These are phyloP conservation scores for Corymbia maculata DNA, from an alignment of 345 rosid genomes.

Conservation along the genomic window DNA sequence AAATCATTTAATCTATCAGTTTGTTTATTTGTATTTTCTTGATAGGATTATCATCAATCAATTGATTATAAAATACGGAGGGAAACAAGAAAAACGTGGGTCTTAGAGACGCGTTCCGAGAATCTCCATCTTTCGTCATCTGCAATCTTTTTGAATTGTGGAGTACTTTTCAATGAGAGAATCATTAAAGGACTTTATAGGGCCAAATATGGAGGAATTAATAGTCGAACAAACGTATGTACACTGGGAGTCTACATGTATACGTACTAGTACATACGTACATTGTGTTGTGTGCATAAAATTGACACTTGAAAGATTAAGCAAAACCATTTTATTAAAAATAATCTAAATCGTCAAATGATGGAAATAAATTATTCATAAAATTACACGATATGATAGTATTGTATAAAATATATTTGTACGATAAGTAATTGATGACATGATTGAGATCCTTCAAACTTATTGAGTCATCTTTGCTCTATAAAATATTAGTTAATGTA, in stretches of 20 bases:
- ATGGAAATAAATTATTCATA: background rate
- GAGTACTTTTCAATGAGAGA: background rate
- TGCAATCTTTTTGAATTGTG: background rate
- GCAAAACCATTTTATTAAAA: background rate
- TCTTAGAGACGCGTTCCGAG: background rate
- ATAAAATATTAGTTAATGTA: background rate
- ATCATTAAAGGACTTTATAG: background rate
- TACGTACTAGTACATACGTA: background rate
- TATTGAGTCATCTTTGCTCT: background rate
- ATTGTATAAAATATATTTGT: background rate
- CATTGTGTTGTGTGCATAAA: background rate
- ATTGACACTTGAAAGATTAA: background rate
- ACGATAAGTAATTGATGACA: background rate
- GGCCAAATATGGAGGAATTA: background rate
- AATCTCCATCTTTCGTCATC: background rate
- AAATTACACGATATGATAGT: background rate
- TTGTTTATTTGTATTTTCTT: background rate
- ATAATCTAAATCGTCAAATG: background rate
- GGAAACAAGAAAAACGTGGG: background rate
- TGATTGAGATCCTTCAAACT: background rate
- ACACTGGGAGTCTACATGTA: too few species aligned
- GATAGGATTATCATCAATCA: background rate
- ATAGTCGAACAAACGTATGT: background rate
- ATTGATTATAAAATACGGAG: background rate
- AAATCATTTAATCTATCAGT: background rate